These are phyloP conservation scores for Cystofilobasidium capitatum DNA, from an alignment of 768 basidiomycete species.

Conservation along the genomic window DNA sequence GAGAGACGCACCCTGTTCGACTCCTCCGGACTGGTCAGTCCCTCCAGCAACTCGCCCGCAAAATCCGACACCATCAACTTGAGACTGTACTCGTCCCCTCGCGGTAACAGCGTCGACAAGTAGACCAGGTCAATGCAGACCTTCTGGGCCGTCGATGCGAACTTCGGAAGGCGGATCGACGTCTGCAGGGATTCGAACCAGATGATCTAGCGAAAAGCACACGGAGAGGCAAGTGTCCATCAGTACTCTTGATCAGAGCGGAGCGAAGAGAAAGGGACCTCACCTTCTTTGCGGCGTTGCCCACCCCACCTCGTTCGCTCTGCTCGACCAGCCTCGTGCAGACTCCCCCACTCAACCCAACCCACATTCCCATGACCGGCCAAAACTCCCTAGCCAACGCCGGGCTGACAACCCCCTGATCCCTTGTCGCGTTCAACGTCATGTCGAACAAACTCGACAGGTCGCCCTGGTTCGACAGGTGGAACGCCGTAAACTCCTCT, in stretches of 20 bases:
- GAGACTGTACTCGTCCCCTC: neutral
- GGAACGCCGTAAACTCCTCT: conserved; percentile 7
- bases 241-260: neutral
- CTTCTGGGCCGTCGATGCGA: conserved; percentile 7
- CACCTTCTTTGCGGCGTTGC: conserved; percentile 15
- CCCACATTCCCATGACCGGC: conserved; percentile 13
- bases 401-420: neutral
- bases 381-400: conserved; percentile 2
- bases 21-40: conserved; percentile 7
- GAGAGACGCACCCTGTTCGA: neutral
- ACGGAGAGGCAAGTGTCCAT: neutral
- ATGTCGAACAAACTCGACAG: conserved; percentile 17
- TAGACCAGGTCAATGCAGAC: conserved; percentile 12
- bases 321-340: neutral
- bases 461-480: neutral
- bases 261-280: neutral
- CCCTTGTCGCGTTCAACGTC: neutral
- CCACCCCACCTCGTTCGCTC: neutral
- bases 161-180: conserved; percentile 9
- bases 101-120: conserved; percentile 2
- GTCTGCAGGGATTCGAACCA: conserved; percentile 8
- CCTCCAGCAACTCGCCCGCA: conserved; percentile 10
- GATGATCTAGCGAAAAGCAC: neutral
- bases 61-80: conserved; percentile 11
- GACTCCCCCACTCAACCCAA: conserved; percentile 1